Evolutionary conservation across 2,329 filamentous ascomycete genomes (phyloP).

Genomic region (Fusarium scirpi): DNA sequence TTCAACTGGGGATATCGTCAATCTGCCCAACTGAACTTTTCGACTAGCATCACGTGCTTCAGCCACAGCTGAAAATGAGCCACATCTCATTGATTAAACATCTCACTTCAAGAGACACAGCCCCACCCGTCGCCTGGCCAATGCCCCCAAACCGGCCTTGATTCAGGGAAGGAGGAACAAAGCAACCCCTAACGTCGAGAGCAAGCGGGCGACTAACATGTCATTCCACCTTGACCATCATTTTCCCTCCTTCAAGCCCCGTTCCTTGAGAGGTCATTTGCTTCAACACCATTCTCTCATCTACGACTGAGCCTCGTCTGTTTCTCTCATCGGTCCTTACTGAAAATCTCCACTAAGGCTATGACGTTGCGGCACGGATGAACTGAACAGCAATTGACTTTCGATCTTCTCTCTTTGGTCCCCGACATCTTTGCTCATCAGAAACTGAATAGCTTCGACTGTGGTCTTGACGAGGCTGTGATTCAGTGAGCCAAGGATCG

Average conservation of each 20-base stretch:
- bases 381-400: constrained; percentile 39
- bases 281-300: constrained; percentile 14
- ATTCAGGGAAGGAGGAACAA: constrained; percentile 37
- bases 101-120: constrained; percentile 17
- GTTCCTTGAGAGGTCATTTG: constrained; percentile 31
- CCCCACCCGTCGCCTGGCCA: constrained; percentile 50
- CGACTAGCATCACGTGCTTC: constrained; percentile 43
- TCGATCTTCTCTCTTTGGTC: constrained; percentile 18
- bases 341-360: constrained; percentile 29
- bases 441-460: background rate
- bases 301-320: constrained; percentile 31
- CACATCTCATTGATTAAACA: constrained; percentile 9
- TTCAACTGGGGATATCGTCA: constrained; percentile 37
- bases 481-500: constrained; percentile 14
- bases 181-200: constrained; percentile 40
- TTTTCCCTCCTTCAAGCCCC: constrained; percentile 45
- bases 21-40: constrained; percentile 43
- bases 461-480: background rate
- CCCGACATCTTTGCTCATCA: constrained; percentile 2
- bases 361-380: constrained; percentile 46
- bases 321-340: constrained; percentile 33
- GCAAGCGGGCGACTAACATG: constrained; percentile 39
- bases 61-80: constrained; percentile 32
- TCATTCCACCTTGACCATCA: constrained; percentile 45
- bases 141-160: constrained; percentile 42